Evolutionary conservation across 2,329 filamentous ascomycete species (phyloP), one percentile per base, ranked within the genome.

Genomic region (Fusarium longipes): DNA sequence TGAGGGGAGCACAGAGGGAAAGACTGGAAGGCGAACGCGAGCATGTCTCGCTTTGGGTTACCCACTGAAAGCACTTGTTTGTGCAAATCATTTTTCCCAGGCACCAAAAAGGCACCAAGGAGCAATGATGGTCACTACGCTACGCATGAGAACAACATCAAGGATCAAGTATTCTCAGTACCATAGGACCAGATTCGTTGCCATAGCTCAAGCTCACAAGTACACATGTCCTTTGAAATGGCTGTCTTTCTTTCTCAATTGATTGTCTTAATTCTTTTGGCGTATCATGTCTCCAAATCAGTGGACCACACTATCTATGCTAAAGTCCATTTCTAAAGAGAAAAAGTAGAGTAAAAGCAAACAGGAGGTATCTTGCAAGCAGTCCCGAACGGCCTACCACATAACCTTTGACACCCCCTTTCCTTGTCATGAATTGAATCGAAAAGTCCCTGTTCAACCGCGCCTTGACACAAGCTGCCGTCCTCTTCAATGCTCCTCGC

Each of bases 401-500:
- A 53, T 35, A 54, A 42, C 47, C 63, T 42, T 56, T 65, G 27
- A 24, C 22, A 27, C 25, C 38, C 39, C 52, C 24, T 35, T 53
- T 47, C 51, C 22, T 49, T 40, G 51, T 38, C 38, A 33, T 62
- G 65, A 68, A 68, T 51, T 62, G 65, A 68, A 68, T 51, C 24
- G 64, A 65, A 63, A 42, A 43, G 40, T 36, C 56, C 48, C 57
- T 20, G 36, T 25, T 52, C 55, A 32, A 43, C 50, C 55, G 30
- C 49, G 60, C 40, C 54, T 52, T 42, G 36, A 59, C 58, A 47
- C 40, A 52, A 52, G 49, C 42, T 35, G 33, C 50, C 54, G 44
- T 66, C 55, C 51, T 66, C 24, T 33, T 65, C 43, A 52, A 66
- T 66, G 65, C 65, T 68, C 65, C 65, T 66, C 65, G 65, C 65